phyloP scores from a whole-genome alignment of 2,329 filamentous ascomycete genomes.

The Botrytis byssoidea region DNA sequence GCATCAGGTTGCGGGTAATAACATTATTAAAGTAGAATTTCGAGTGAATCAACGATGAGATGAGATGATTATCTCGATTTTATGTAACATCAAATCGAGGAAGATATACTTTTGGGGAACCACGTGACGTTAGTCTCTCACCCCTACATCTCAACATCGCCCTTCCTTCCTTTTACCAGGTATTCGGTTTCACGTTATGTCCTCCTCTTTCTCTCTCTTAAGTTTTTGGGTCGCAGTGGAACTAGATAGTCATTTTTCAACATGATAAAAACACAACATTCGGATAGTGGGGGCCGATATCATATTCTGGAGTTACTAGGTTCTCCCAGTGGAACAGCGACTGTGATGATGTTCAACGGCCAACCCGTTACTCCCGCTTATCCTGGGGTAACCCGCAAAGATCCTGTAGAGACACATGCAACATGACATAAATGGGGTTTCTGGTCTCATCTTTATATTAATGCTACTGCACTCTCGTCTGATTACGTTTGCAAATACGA shows the following conservation, averaged over 20 bases:
- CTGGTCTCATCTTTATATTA: constrained; percentile 8
- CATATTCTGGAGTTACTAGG: constrained; percentile 14
- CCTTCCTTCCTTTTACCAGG: neutral
- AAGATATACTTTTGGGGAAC: neutral
- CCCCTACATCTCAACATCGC: neutral
- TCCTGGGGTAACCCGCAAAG: constrained; percentile 11
- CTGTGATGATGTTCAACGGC: constrained; percentile 13
- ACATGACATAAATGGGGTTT: constrained; percentile 12
- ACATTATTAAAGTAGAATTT: neutral
- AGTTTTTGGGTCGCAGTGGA: neutral
- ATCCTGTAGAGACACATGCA: constrained; percentile 15
- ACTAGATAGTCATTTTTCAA: neutral
- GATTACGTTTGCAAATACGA: constrained; percentile 12
- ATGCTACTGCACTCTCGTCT: constrained; percentile 1
- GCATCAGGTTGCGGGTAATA: neutral
- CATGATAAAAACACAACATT: constrained; percentile 2
- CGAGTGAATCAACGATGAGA: neutral
- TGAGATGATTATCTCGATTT: neutral
- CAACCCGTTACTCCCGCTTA: constrained; percentile 19
- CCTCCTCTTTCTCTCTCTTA: neutral
- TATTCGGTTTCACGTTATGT: constrained; percentile 1
- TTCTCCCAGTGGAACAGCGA: constrained; percentile 13
- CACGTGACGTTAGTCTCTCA: neutral
- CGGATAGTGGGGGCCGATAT: constrained; percentile 13
- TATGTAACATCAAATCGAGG: neutral